phyloP scores from a whole-genome alignment of 2,329 filamentous ascomycete genomes.

The Xylariaceae sp. region DNA sequence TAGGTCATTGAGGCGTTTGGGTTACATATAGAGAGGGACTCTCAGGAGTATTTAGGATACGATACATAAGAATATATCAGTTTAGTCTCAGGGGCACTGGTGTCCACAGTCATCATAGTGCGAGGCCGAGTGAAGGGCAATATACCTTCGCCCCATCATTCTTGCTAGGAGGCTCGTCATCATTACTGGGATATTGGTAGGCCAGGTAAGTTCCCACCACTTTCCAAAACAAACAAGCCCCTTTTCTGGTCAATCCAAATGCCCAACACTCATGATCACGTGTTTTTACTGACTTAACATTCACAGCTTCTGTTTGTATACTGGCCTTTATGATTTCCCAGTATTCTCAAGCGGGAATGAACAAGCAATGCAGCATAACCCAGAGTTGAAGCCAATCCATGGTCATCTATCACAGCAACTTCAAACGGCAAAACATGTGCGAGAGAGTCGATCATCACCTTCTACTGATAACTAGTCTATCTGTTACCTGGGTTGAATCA shows the following conservation, averaged over 20 bases:
- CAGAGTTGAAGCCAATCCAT: neutral
- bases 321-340: neutral
- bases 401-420: neutral
- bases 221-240: too few relatives aligned
- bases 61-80: neutral
- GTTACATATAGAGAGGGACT: neutral
- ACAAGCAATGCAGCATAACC: neutral
- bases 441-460: neutral
- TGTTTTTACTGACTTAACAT: neutral
- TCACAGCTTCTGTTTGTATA: neutral
- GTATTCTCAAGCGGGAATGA: neutral
- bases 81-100: neutral
- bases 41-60: neutral
- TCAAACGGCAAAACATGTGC: neutral
- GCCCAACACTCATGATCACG: neutral
- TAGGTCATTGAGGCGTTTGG: neutral
- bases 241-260: neutral
- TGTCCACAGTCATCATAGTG: neutral
- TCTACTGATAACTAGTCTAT: neutral
- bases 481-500: neutral
- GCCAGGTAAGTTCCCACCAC: neutral
- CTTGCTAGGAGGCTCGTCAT: neutral
- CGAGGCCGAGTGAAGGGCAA: too few relatives aligned
- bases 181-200: neutral
- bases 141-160: too few relatives aligned